Conservation (phyloP, 257 asterid species). For the Anisodus acutangulus region DNA sequence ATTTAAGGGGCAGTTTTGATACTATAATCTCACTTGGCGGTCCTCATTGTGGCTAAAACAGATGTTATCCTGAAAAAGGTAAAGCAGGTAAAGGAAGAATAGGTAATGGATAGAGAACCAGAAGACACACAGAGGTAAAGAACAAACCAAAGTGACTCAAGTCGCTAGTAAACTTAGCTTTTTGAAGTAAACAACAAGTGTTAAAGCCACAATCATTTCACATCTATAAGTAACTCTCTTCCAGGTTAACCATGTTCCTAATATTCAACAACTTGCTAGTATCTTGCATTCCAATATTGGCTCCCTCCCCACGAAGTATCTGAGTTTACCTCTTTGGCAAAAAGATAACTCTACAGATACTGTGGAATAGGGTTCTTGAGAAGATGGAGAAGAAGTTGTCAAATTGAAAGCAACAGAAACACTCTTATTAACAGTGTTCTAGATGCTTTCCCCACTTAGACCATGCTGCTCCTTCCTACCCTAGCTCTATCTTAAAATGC, state of each 20-base stretch:
- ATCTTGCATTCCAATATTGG: constrained; percentile 16
- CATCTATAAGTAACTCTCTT: constrained; percentile 17
- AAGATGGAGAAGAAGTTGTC: neutral
- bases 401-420: neutral
- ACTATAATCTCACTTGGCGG: neutral
- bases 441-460: constrained; percentile 5
- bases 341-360: neutral
- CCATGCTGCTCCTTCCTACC: neutral
- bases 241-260: constrained; percentile 12
- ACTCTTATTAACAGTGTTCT: neutral
- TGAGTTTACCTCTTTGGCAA: neutral
- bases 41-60: neutral
- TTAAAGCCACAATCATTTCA: constrained; percentile 8
- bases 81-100: constrained; percentile 2
- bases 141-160: constrained; percentile 1
- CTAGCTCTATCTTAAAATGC: neutral
- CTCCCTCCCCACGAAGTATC: neutral
- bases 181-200: neutral
- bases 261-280: constrained; percentile 8
- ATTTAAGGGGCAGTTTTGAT: neutral
- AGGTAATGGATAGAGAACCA: neutral
- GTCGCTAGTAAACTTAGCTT: constrained; percentile 11
- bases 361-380: neutral
- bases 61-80: neutral
- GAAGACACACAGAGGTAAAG: constrained; percentile 15